Conservation (phyloP, 148 eudicot species). For the Beta vulgaris region DNA sequence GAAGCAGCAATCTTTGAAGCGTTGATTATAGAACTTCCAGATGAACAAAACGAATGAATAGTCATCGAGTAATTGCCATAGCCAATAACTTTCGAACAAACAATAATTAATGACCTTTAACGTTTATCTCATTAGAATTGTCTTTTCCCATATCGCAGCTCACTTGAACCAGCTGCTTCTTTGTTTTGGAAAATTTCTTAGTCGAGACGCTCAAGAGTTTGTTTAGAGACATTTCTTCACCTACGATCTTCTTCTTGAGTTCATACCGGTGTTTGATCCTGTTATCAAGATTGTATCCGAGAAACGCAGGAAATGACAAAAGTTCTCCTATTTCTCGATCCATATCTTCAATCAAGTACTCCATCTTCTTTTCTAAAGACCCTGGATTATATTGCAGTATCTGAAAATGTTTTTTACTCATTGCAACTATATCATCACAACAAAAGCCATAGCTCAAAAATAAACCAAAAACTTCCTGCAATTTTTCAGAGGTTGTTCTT, state of each 20-base stretch:
- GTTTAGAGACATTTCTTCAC: slow-evolving; percentile 84
- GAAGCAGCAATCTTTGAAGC: too few species aligned
- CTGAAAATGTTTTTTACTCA: slow-evolving; percentile 88
- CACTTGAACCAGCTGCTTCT: slow-evolving; percentile 29
- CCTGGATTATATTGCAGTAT: slow-evolving; percentile 77
- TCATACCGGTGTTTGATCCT: slow-evolving; percentile 87
- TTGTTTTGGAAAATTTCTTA: slow-evolving; percentile 53
- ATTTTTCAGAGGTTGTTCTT: slow-evolving; percentile 70
- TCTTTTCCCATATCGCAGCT: slow-evolving; percentile 9
- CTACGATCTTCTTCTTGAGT: slow-evolving; percentile 51
- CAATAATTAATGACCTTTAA: slow-evolving; percentile 2
- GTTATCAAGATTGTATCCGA: slow-evolving; percentile 83
- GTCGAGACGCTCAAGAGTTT: slow-evolving; percentile 76
- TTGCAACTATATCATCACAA: slow-evolving; percentile 67
- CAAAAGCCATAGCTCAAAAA: slow-evolving; percentile 73
- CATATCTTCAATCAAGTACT: slow-evolving; percentile 81
- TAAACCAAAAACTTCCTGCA: slow-evolving; percentile 69
- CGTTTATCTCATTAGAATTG: slow-evolving; percentile 8
- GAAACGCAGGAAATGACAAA: slow-evolving; percentile 87
- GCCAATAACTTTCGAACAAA: not conserved
- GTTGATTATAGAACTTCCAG: slow-evolving; percentile 9
- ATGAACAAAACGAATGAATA: not conserved
- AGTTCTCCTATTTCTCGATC: slow-evolving; percentile 85
- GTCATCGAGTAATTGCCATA: too few species aligned
- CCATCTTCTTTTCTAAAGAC: slow-evolving; percentile 78